Evolutionary conservation across 2,329 filamentous ascomycete genomes (phyloP).

Genomic region (Alternaria ventricosa): DNA sequence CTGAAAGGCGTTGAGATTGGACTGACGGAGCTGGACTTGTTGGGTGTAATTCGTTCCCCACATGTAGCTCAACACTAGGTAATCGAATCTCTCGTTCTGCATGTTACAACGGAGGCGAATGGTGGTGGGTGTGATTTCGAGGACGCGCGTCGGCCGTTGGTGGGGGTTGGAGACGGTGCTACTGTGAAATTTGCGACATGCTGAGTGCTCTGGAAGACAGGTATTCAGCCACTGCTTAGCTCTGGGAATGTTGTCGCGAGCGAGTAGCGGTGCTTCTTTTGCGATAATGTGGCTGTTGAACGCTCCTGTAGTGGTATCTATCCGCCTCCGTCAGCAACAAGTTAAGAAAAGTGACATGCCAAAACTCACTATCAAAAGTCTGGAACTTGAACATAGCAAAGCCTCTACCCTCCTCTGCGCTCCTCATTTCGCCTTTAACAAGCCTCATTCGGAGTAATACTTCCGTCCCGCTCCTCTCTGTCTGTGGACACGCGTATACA

Average conservation of each 20-base stretch:
- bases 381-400: not conserved
- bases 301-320: not conserved
- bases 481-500: not conserved
- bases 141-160: constrained; percentile 9
- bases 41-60: not conserved
- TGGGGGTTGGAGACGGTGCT: not conserved
- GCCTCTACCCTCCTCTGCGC: not conserved
- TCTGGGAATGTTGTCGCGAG: constrained; percentile 3
- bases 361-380: not conserved
- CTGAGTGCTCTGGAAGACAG: not conserved
- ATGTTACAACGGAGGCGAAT: constrained; percentile 10
- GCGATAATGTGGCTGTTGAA: constrained; percentile 5
- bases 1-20: constrained; percentile 1
- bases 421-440: not conserved
- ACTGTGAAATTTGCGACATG: constrained; percentile 7
- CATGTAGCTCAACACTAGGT: constrained; percentile 18
- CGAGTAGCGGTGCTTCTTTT: not conserved
- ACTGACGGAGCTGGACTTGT: not conserved
- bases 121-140: not conserved
- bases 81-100: constrained; percentile 1
- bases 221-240: constrained; percentile 10
- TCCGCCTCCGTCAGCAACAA: not conserved
- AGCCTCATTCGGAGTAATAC: not conserved
- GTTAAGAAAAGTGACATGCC: not conserved
- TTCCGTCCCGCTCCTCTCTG: not conserved